Evolutionary conservation across 352 stramenopile genomes (phyloP).

Genomic region (Aphanomyces euteiches): DNA sequence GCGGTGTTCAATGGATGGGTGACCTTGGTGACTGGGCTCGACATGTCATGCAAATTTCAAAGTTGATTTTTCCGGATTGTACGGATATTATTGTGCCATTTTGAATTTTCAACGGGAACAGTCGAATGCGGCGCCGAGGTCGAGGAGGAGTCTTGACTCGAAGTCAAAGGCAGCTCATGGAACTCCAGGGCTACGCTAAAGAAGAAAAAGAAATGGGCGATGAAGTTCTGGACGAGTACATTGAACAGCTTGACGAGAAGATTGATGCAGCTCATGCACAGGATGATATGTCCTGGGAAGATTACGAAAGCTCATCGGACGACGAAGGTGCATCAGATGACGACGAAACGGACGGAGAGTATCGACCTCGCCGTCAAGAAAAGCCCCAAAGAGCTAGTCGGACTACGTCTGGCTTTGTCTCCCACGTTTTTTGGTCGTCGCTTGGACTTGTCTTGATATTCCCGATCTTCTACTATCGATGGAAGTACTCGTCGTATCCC

Average conservation of each 20-base stretch:
- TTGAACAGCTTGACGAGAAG: slow-evolving; percentile 1
- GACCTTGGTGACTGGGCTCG: too few relatives aligned
- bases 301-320: slow-evolving; percentile 1
- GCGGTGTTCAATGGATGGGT: too few relatives aligned
- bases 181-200: not conserved
- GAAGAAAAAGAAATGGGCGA: not conserved
- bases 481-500: not conserved
- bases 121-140: not conserved
- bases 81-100: not conserved
- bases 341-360: slow-evolving; percentile 14
- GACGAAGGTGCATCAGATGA: slow-evolving; percentile 16
- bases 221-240: slow-evolving; percentile 5
- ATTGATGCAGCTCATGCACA: slow-evolving; percentile 3
- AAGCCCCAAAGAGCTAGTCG: not conserved
- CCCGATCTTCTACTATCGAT: slow-evolving; percentile 17
- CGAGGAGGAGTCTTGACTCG: not conserved
- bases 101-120: not conserved
- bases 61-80: not conserved
- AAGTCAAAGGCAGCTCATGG: slow-evolving; percentile 11
- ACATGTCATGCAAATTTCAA: too few relatives aligned
- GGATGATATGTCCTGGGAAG: not conserved
- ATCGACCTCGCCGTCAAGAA: not conserved
- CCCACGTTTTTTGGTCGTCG: slow-evolving; percentile 22
- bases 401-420: slow-evolving; percentile 12
- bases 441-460: slow-evolving; percentile 7